Conservation (phyloP, 2,329 filamentous ascomycete genomes). For the Aspergillus nomiae region DNA sequence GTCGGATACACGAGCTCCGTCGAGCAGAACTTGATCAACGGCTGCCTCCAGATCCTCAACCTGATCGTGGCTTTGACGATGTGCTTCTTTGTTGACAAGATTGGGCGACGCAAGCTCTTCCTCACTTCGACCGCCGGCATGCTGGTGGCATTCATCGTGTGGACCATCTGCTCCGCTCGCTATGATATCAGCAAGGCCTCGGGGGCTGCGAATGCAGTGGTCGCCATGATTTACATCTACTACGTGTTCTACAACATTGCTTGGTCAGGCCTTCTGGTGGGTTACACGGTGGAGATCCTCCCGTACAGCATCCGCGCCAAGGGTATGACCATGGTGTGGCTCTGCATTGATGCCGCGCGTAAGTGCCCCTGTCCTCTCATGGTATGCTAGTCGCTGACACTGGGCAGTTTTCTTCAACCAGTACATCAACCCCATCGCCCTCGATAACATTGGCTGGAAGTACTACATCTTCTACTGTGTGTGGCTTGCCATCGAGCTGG, state of each 20-base stretch:
- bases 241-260: slow-evolving; percentile 46
- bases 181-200: slow-evolving; percentile 35
- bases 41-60: slow-evolving; percentile 44
- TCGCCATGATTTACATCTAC: slow-evolving; percentile 49
- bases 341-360: slow-evolving; percentile 31
- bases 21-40: slow-evolving; percentile 46
- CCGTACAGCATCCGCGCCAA: slow-evolving; percentile 54
- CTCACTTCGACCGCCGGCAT: slow-evolving; percentile 46
- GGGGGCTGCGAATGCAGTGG: slow-evolving; percentile 38
- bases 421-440: slow-evolving; percentile 36
- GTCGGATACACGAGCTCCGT: slow-evolving; percentile 41
- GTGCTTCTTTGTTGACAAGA: slow-evolving; percentile 44
- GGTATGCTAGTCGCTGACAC: slow-evolving; percentile 1
- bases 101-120: slow-evolving; percentile 48
- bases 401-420: slow-evolving; percentile 38
- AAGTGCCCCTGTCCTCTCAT: background rate
- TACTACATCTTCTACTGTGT: slow-evolving; percentile 43
- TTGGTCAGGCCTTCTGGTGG: slow-evolving; percentile 37
- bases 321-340: slow-evolving; percentile 44
- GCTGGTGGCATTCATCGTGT: slow-evolving; percentile 46
- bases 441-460: slow-evolving; percentile 36
- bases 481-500: slow-evolving; percentile 34
- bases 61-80: slow-evolving; percentile 38
- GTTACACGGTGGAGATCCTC: slow-evolving; percentile 51
- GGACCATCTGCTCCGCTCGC: slow-evolving; percentile 44